Evolutionary conservation across 2,329 filamentous ascomycete genomes (phyloP).

Genomic region (Myriosclerotinia duriaeana): DNA sequence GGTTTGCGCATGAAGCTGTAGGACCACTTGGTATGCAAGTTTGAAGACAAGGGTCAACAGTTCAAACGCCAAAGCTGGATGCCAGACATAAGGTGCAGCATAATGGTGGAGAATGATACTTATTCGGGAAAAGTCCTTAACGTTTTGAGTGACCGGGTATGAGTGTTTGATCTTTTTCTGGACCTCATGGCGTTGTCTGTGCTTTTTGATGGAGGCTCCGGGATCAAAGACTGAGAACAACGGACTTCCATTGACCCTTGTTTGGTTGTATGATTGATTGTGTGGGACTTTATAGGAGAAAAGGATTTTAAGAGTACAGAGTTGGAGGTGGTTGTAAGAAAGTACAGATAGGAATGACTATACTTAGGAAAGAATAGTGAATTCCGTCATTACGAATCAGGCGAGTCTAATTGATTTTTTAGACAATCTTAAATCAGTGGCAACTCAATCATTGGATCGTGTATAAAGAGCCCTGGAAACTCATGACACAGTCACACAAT

Average conservation of each 20-base stretch:
- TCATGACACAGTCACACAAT: no score
- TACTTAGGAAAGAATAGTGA: neutral
- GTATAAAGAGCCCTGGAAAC: no score
- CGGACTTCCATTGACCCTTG: neutral
- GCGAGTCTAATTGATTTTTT: neutral
- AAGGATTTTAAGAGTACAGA: neutral
- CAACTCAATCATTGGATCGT: neutral
- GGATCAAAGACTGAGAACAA: neutral
- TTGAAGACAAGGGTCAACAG: slow-evolving; percentile 25
- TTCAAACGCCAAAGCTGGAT: slow-evolving; percentile 34
- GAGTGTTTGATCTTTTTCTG: slow-evolving; percentile 21
- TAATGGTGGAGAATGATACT: slow-evolving; percentile 32
- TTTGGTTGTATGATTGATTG: neutral
- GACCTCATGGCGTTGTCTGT: slow-evolving; percentile 32
- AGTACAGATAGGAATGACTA: neutral
- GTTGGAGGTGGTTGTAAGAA: neutral
- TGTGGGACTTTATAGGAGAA: neutral
- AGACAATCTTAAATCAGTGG: neutral
- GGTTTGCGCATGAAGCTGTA: slow-evolving; percentile 35
- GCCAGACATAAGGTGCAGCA: slow-evolving; percentile 38
- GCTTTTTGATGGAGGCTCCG: slow-evolving; percentile 8
- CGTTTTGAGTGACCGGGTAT: slow-evolving; percentile 26
- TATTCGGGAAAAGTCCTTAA: slow-evolving; percentile 29
- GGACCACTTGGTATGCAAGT: slow-evolving; percentile 31
- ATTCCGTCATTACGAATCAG: neutral